These are phyloP conservation scores for Wickerhamiella dianesei DNA, from an alignment of 805 yeast genomes.

Conservation along the genomic window DNA sequence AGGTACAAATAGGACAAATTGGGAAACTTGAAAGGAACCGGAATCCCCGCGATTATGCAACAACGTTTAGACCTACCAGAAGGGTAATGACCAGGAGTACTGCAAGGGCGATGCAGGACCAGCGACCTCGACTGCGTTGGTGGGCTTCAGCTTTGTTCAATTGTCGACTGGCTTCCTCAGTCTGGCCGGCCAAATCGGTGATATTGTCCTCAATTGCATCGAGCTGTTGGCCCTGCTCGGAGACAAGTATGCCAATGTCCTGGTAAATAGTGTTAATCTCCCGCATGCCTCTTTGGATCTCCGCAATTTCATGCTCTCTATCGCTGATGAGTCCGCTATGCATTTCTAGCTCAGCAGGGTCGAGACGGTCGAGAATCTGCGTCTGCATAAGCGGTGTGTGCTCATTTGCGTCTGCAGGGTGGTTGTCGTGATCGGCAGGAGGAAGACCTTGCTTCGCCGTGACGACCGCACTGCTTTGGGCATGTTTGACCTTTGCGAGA, in stretches of 20 bases:
- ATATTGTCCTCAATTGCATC: conserved; percentile 77
- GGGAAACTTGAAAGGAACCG: no score
- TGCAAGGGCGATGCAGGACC: conserved; percentile 55
- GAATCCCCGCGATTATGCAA: conserved; percentile 1
- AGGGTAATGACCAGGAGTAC: conserved; percentile 48
- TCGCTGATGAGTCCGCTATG: conserved; percentile 39
- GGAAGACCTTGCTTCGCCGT: background rate
- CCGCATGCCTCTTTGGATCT: conserved; percentile 61
- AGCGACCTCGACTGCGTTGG: conserved; percentile 54
- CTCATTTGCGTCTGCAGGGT: background rate
- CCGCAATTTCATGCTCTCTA: conserved; percentile 56
- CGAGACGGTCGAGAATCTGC: conserved; percentile 30
- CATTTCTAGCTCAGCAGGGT: conserved; percentile 21
- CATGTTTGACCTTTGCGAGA: conserved; percentile 5
- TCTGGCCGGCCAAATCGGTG: conserved; percentile 44
- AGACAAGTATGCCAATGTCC: conserved; percentile 63
- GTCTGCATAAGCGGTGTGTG: conserved; percentile 7
- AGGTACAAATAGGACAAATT: no score
- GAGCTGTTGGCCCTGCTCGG: conserved; percentile 73
- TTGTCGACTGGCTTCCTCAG: conserved; percentile 59
- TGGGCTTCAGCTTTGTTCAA: conserved; percentile 60
- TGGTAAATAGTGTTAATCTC: conserved; percentile 79
- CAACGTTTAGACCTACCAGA: conserved; percentile 27
- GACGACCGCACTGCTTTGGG: background rate
- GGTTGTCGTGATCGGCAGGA: background rate